Percentiles rank a stretch among this genome's conserved stretches.
phyloP scores from a whole-genome alignment of 164 flowering plant species.

The Taxillus chinensis region DNA sequence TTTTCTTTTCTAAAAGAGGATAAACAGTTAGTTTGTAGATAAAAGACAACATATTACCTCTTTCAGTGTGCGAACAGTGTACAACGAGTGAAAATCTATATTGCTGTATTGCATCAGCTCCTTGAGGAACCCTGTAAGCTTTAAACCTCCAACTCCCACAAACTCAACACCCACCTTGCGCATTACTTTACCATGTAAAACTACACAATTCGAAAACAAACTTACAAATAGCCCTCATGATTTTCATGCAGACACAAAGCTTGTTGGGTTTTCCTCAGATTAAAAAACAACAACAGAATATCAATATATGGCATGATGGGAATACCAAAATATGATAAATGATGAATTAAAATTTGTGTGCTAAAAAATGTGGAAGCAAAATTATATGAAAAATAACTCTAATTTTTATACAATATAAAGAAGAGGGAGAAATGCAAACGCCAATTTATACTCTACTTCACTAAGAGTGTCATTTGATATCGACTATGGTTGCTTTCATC shows the following conservation, averaged over 20 bases:
- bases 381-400: too few relatives aligned
- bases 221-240: neutral
- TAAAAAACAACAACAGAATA: neutral
- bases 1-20: too few relatives aligned
- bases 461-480: too few relatives aligned
- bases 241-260: neutral
- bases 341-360: too few relatives aligned
- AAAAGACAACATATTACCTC: conserved; percentile 42
- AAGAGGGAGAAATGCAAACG: too few relatives aligned
- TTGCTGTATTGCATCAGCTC: conserved; percentile 71
- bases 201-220: conserved; percentile 23
- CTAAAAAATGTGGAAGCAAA: too few relatives aligned
- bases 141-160: conserved; percentile 75
- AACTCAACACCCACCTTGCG: conserved; percentile 81
- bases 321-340: too few relatives aligned
- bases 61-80: conserved; percentile 87
- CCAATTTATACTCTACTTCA: too few relatives aligned
- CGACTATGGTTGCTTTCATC: too few relatives aligned
- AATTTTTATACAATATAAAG: too few relatives aligned
- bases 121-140: conserved; percentile 71
- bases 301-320: neutral
- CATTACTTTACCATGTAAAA: conserved; percentile 87
- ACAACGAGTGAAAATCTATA: conserved; percentile 56
- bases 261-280: neutral
- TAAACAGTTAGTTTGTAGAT: neutral